Evolutionary conservation across 108 stramenopile species (phyloP).

Genomic region (Asterionellopsis glacialis): DNA sequence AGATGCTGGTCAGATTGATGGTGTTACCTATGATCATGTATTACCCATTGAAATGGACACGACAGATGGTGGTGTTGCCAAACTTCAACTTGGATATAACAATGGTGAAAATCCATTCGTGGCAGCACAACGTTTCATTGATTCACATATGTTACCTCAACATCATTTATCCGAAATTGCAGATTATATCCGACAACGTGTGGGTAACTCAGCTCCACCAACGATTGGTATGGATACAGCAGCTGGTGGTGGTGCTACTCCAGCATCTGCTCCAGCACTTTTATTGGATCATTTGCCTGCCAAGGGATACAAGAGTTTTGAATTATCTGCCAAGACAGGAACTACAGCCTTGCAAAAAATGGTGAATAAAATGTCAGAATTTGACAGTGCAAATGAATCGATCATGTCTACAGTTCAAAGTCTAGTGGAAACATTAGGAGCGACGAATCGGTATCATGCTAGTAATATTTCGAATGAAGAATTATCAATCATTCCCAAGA

Average conservation of each 20-base stretch:
- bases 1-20: constrained; percentile 68
- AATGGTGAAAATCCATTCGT: constrained; percentile 96
- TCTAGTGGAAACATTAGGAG: constrained; percentile 46
- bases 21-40: constrained; percentile 87
- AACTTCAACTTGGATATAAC: constrained; percentile 91
- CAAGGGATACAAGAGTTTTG: constrained; percentile 66
- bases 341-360: constrained; percentile 66
- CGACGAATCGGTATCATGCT: constrained; percentile 80
- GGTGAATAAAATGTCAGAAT: constrained; percentile 59
- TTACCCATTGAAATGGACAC: constrained; percentile 94
- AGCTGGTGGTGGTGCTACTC: constrained; percentile 12
- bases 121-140: constrained; percentile 93
- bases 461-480: constrained; percentile 45
- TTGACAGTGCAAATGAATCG: constrained; percentile 39
- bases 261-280: constrained; percentile 7
- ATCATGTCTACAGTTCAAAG: constrained; percentile 17
- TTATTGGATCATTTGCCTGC: constrained; percentile 65
- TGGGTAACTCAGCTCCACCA: constrained; percentile 37
- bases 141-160: constrained; percentile 87
- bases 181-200: constrained; percentile 83
- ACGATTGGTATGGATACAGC: constrained; percentile 38
- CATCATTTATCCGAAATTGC: constrained; percentile 85
- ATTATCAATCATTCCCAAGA: constrained; percentile 40
- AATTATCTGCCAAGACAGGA: constrained; percentile 28
- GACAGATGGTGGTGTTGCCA: constrained; percentile 77